phyloP scores from a whole-genome alignment of 805 yeast genomes.

The Maudiozyma pseudohumilis region DNA sequence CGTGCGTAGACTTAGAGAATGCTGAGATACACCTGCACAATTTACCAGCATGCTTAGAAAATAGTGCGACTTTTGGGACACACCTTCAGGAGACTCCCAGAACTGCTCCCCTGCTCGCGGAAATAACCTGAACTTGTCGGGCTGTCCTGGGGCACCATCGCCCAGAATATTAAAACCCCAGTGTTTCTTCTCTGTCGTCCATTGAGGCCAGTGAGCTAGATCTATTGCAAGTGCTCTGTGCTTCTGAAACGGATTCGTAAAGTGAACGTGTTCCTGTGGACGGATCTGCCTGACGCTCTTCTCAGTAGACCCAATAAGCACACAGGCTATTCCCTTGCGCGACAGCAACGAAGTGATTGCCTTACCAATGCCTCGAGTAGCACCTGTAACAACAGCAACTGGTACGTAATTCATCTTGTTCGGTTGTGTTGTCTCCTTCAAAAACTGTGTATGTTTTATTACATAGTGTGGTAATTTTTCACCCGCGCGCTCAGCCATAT shows the following conservation, averaged over 20 bases:
- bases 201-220: slow-evolving; percentile 23
- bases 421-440: too few species aligned
- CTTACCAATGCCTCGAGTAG: slow-evolving; percentile 36
- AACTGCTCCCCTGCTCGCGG: not conserved
- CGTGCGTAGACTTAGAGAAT: slow-evolving; percentile 15
- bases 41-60: slow-evolving; percentile 20
- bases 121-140: not conserved
- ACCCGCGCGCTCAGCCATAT: too few species aligned
- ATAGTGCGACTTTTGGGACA: slow-evolving; percentile 10
- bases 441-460: too few species aligned
- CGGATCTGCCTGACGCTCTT: slow-evolving; percentile 8
- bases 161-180: slow-evolving; percentile 11
- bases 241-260: slow-evolving; percentile 10
- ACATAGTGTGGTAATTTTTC: too few species aligned
- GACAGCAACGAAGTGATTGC: slow-evolving; percentile 25
- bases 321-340: slow-evolving; percentile 18
- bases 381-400: slow-evolving; percentile 34
- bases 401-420: slow-evolving; percentile 8
- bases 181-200: slow-evolving; percentile 9
- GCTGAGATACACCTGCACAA: slow-evolving; percentile 28
- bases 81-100: slow-evolving; percentile 3
- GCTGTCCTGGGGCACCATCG: not conserved
- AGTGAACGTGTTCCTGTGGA: slow-evolving; percentile 6
- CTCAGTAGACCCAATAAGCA: slow-evolving; percentile 19
- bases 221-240: slow-evolving; percentile 23